phyloP scores from a whole-genome alignment of 352 stramenopile species.

The Phytopythium aichiense region DNA sequence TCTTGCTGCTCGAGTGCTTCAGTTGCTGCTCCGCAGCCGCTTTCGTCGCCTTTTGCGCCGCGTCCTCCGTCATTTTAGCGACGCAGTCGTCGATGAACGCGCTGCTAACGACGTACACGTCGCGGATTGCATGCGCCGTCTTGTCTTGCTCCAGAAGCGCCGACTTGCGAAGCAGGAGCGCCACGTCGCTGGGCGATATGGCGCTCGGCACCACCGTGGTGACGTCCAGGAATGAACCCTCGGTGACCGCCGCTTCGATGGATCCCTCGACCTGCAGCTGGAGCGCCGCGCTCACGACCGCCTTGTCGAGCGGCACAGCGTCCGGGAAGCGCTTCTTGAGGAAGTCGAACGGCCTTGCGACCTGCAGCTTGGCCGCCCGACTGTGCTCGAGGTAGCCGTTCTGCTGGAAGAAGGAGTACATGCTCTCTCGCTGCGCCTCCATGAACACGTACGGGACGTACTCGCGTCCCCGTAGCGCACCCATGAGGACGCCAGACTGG shows the following conservation, averaged over 20 bases:
- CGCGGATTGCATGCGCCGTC: slow-evolving; percentile 45
- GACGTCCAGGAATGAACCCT: slow-evolving; percentile 61
- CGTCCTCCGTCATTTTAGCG: slow-evolving; percentile 51
- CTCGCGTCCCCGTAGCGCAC: slow-evolving; percentile 58
- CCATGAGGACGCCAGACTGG: slow-evolving; percentile 45
- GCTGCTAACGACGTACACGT: slow-evolving; percentile 60
- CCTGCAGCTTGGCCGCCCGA: slow-evolving; percentile 53
- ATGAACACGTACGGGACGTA: slow-evolving; percentile 82
- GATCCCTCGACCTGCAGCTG: slow-evolving; percentile 66
- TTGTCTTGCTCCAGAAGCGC: slow-evolving; percentile 23
- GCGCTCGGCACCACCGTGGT: slow-evolving; percentile 56
- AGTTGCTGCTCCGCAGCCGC: slow-evolving; percentile 32
- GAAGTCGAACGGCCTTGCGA: slow-evolving; percentile 67
- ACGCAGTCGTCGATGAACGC: slow-evolving; percentile 43
- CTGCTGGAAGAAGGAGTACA: slow-evolving; percentile 86
- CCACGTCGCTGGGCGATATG: slow-evolving; percentile 36
- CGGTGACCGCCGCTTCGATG: slow-evolving; percentile 67
- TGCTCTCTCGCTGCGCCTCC: slow-evolving; percentile 59
- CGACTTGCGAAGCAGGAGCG: slow-evolving; percentile 47
- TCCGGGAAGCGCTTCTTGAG: slow-evolving; percentile 67
- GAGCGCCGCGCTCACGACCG: slow-evolving; percentile 56
- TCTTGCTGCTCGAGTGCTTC: slow-evolving; percentile 3
- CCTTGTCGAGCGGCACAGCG: slow-evolving; percentile 56
- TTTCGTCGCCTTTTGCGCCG: slow-evolving; percentile 29
- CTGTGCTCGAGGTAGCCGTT: slow-evolving; percentile 75